Evolutionary conservation across 441 rosid species (phyloP), one percentile per base, ranked within the genome.

Genomic region (Monsonia emarginata): DNA sequence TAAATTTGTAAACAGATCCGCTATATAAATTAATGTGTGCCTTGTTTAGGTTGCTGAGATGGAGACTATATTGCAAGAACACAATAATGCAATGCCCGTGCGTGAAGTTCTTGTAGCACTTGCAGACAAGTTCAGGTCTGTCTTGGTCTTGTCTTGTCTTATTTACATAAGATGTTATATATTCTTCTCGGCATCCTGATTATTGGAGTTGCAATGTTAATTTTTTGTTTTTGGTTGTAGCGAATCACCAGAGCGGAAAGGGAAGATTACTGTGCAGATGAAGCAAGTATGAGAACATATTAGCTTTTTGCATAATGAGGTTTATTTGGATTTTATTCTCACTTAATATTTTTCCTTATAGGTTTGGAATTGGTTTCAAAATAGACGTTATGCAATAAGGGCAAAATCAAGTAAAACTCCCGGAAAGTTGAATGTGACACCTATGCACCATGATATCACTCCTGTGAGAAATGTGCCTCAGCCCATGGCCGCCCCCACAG

Each of bases 361-460:
- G 99, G 85, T 94, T 59, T 94, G 99, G 96, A 94, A 94, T 78
- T 94, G 99, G 99, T 94, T 94, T 79, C 99, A 94, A 76, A 94
- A 94, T 75, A 91, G 82, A 80, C 86, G 99, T 30, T 94, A 91
- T 83, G 93, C 99, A 40, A 75, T 91, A 64, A 81, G 99, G 73
- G 95, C 97, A 42, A 94, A 85, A 80, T 73, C 90, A 42, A 83
- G 76, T 68, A 94, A 86, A 84, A 67, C 84, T 72, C 96, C 97
- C 13, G 91, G 81, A 66, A 94, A 94, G 79, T 83, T 94, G 66
- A 78, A 82, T 76, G 84, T 87, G 57, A 74, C 92, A 63, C 87
- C 89, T 65, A 71, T 84, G 88, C 80, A 81, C 3, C 85, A 85
- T 57, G 97, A 86, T 75, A 52, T 81, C 11, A 74, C 80, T 73